Conservation (phyloP, 1,139 yeast genomes). For the Geotrichum restrictum region DNA sequence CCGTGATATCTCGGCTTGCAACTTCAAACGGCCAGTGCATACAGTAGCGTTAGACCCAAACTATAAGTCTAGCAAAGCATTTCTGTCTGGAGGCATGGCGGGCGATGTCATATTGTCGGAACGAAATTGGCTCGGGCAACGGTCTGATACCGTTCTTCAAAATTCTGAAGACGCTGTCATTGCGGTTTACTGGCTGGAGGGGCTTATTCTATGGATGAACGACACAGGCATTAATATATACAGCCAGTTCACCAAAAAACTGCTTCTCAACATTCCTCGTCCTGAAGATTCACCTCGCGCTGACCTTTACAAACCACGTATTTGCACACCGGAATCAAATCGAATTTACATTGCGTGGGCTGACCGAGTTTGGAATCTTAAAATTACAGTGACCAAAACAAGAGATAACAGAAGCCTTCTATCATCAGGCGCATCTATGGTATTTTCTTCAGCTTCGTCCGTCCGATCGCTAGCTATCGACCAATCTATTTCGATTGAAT, state of each 20-base stretch:
- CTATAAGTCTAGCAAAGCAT: slow-evolving; percentile 59
- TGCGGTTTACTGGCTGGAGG: slow-evolving; percentile 53
- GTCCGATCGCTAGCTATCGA: slow-evolving; percentile 39
- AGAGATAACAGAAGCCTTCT: slow-evolving; percentile 11
- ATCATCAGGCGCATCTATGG: slow-evolving; percentile 28
- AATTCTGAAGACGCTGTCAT: slow-evolving; percentile 65
- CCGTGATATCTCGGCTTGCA: slow-evolving; percentile 65
- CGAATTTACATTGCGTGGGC: slow-evolving; percentile 81
- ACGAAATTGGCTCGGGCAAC: slow-evolving; percentile 79
- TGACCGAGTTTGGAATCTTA: slow-evolving; percentile 66
- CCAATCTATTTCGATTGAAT: slow-evolving; percentile 54
- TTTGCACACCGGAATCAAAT: slow-evolving; percentile 62
- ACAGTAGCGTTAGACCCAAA: slow-evolving; percentile 75
- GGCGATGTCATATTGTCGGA: slow-evolving; percentile 74
- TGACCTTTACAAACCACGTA: slow-evolving; percentile 79
- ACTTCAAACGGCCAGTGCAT: slow-evolving; percentile 83
- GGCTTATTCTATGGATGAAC: slow-evolving; percentile 75
- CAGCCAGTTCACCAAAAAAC: slow-evolving; percentile 27
- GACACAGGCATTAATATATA: slow-evolving; percentile 63
- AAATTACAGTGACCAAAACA: slow-evolving; percentile 37
- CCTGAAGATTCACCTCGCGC: slow-evolving; percentile 65
- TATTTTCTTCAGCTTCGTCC: slow-evolving; percentile 21
- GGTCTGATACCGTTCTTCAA: slow-evolving; percentile 62
- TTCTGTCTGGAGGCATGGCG: slow-evolving; percentile 87
- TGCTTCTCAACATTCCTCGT: slow-evolving; percentile 50